phyloP scores from a whole-genome alignment of 768 basidiomycete genomes.

The Trametes sanguinea region DNA sequence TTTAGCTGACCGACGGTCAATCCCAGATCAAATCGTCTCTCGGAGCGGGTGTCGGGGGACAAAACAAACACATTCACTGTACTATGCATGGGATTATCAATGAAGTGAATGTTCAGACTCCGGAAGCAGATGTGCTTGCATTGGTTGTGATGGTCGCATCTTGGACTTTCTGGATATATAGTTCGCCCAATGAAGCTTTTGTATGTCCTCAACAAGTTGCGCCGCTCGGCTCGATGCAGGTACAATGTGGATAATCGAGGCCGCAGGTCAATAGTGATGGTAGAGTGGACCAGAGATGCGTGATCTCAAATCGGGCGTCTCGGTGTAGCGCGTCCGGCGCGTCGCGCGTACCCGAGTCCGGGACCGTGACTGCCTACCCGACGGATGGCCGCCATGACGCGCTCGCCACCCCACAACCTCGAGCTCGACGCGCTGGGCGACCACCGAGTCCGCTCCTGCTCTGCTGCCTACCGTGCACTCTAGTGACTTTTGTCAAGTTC shows the following conservation, averaged over 20 bases:
- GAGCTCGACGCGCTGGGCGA: too few relatives aligned
- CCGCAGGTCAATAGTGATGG: too few relatives aligned
- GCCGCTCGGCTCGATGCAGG: too few relatives aligned
- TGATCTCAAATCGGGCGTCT: not conserved
- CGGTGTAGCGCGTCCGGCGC: not conserved
- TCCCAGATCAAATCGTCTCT: slow-evolving; percentile 79
- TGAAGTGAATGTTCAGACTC: not conserved
- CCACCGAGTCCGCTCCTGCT: too few relatives aligned
- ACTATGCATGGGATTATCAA: slow-evolving; percentile 39
- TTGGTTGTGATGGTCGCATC: slow-evolving; percentile 26
- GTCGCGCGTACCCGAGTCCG: not conserved
- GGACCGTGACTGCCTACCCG: not conserved
- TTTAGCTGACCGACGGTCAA: slow-evolving; percentile 80
- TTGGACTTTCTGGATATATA: not conserved
- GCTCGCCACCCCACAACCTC: not conserved
- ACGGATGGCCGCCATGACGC: not conserved
- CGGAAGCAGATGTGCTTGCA: slow-evolving; percentile 21
- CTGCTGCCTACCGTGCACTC: too few relatives aligned
- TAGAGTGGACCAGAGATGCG: not conserved
- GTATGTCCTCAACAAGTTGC: too few relatives aligned
- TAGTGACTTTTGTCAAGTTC: not conserved
- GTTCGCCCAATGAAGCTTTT: too few relatives aligned
- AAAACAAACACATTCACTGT: slow-evolving; percentile 72
- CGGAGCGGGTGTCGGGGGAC: slow-evolving; percentile 89
- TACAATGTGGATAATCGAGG: too few relatives aligned